These are phyloP conservation scores for Neurospora sp. DNA, from an alignment of 495 filamentous ascomycete species.

Conservation along the genomic window DNA sequence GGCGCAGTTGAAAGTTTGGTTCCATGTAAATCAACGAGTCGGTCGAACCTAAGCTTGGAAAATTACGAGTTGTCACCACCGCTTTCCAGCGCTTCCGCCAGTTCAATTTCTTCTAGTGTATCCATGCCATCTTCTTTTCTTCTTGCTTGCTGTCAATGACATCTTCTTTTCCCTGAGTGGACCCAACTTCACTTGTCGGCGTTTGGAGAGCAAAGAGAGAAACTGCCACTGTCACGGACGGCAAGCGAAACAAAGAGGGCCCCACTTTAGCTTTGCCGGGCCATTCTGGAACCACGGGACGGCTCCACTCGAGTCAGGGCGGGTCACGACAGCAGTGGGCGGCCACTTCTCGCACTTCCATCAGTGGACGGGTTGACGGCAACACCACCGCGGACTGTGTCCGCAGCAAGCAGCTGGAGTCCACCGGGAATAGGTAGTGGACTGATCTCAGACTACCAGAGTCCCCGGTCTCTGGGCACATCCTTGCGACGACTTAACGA, in stretches of 20 bases:
- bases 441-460: not conserved
- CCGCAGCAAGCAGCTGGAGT: not conserved
- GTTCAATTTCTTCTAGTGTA: not conserved
- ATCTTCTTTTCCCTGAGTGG: too few species aligned
- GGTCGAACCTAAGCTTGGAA: not conserved
- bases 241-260: slow-evolving; percentile 6
- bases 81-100: not conserved
- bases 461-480: not conserved
- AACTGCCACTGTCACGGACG: not conserved
- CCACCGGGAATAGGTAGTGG: not conserved
- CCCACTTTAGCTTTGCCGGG: slow-evolving; percentile 22
- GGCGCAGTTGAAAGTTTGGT: not conserved
- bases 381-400: not conserved
- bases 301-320: slow-evolving; percentile 5
- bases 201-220: not conserved
- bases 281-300: slow-evolving; percentile 18
- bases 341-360: not conserved
- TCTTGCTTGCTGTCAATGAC: not conserved
- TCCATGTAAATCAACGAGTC: not conserved
- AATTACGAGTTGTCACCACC: not conserved
- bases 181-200: not conserved
- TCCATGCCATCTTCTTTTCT: not conserved
- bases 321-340: slow-evolving; percentile 19
- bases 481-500: not conserved
- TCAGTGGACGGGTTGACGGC: not conserved